phyloP scores from a whole-genome alignment of 352 stramenopile genomes.

The Globisporangium alternatum region DNA sequence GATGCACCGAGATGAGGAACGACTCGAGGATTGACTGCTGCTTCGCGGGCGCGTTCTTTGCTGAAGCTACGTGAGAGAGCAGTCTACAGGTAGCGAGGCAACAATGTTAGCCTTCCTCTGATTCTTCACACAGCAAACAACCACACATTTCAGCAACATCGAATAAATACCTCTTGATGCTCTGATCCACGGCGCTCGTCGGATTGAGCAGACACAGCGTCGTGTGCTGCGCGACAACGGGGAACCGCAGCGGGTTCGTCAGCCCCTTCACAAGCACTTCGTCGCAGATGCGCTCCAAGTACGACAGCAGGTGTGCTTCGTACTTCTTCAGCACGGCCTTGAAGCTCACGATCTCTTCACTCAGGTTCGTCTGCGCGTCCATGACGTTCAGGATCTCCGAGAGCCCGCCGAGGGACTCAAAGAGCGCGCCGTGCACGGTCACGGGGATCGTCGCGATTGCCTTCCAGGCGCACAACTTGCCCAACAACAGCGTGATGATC shows the following conservation, averaged over 20 bases:
- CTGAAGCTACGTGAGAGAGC: conserved; percentile 44
- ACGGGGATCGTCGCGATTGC: conserved; percentile 72
- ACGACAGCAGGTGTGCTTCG: conserved; percentile 43
- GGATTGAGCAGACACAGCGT: conserved; percentile 71
- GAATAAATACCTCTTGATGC: conserved; percentile 58
- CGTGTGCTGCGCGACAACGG: conserved; percentile 78
- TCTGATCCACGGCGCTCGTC: conserved; percentile 48
- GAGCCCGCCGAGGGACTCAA: conserved; percentile 75
- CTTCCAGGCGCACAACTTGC: conserved; percentile 55
- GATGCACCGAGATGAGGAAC: conserved; percentile 61
- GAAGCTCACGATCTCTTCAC: conserved; percentile 31
- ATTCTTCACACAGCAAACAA: not conserved
- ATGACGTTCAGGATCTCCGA: conserved; percentile 66
- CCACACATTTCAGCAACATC: no score
- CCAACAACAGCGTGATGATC: conserved; percentile 61
- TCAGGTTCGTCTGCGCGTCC: conserved; percentile 24
- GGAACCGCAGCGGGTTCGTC: conserved; percentile 71
- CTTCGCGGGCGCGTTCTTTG: conserved; percentile 43
- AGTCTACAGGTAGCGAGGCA: conserved; percentile 27
- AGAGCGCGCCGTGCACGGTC: conserved; percentile 72
- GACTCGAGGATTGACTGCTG: conserved; percentile 56
- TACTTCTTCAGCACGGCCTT: conserved; percentile 42
- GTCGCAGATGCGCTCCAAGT: conserved; percentile 61
- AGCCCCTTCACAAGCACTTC: conserved; percentile 77
- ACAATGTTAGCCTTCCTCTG: not conserved